These are phyloP conservation scores for Mycena galopus DNA, from an alignment of 768 basidiomycete genomes.

Conservation along the genomic window DNA sequence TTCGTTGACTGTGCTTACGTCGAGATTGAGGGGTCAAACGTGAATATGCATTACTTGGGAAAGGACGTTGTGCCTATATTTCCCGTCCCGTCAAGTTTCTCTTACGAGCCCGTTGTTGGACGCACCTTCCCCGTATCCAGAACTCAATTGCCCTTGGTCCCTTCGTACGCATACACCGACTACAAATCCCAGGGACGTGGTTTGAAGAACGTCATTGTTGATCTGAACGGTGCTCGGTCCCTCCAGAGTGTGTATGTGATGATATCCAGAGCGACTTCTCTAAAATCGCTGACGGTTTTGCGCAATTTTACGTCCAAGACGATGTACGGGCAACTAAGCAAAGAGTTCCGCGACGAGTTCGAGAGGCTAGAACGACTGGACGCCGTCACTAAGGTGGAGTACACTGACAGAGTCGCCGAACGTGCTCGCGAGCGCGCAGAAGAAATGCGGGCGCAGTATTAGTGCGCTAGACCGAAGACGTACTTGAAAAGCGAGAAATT, in stretches of 20 bases:
- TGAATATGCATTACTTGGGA: too few relatives aligned
- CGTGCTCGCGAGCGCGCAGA: too few relatives aligned
- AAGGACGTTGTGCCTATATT: neutral
- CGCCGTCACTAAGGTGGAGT: neutral
- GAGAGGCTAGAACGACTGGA: neutral
- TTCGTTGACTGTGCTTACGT: neutral
- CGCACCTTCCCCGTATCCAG: neutral
- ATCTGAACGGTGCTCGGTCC: neutral
- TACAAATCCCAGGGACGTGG: slow-evolving; percentile 2
- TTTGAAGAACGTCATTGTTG: neutral
- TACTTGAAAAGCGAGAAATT: too few relatives aligned
- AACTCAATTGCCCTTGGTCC: neutral
- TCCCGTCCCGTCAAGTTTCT: too few relatives aligned
- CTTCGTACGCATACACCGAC: slow-evolving; percentile 4
- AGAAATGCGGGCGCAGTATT: too few relatives aligned
- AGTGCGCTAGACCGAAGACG: too few relatives aligned
- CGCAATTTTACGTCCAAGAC: neutral
- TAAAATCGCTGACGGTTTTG: neutral
- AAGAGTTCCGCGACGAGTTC: slow-evolving; percentile 3
- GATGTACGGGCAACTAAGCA: neutral
- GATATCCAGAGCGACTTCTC: neutral
- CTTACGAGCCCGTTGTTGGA: neutral
- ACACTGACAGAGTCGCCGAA: too few relatives aligned
- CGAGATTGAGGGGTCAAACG: neutral
- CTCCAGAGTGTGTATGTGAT: slow-evolving; percentile 11